These are phyloP conservation scores for Staphylotrichum longicolle DNA, from an alignment of 495 filamentous ascomycete genomes.

Conservation along the genomic window DNA sequence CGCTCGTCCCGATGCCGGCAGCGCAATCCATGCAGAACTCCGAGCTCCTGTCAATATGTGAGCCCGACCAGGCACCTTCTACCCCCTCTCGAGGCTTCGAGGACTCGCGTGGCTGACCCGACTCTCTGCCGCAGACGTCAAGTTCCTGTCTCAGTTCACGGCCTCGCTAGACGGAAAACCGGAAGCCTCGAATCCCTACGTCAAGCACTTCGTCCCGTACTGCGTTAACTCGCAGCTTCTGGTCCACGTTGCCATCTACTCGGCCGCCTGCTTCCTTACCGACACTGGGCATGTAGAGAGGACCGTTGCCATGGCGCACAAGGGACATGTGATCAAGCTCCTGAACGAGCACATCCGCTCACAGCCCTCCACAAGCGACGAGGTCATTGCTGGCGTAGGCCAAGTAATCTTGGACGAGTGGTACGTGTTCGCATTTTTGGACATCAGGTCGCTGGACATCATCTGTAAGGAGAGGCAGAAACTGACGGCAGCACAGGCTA, in stretches of 20 bases:
- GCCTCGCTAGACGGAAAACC: constrained; percentile 41
- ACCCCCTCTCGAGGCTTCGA: neutral
- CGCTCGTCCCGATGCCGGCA: constrained; percentile 20
- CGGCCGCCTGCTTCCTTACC: constrained; percentile 40
- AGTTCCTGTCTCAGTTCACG: constrained; percentile 54
- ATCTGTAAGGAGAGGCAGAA: neutral
- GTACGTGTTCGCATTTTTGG: constrained; percentile 16
- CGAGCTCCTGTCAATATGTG: constrained; percentile 38
- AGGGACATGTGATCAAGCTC: constrained; percentile 35
- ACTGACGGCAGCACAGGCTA: constrained; percentile 14
- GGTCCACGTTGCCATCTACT: constrained; percentile 37
- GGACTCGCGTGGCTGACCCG: neutral
- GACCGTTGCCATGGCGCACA: constrained; percentile 38
- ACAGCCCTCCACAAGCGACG: constrained; percentile 33
- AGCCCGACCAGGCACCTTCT: constrained; percentile 6
- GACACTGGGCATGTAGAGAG: constrained; percentile 39
- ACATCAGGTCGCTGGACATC: no score
- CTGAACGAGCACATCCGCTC: constrained; percentile 40
- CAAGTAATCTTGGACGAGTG: constrained; percentile 42
- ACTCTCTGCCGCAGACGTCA: constrained; percentile 46
- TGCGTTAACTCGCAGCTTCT: constrained; percentile 36
- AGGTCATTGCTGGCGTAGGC: constrained; percentile 37
- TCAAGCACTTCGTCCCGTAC: constrained; percentile 39
- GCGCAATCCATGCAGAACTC: constrained; percentile 25
- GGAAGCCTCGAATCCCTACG: constrained; percentile 36